Percentiles rank a stretch among this genome's conserved stretches.
Evolutionary conservation across 1,139 yeast species (phyloP).

Genomic region (Schwanniomyces etchellsii): DNA sequence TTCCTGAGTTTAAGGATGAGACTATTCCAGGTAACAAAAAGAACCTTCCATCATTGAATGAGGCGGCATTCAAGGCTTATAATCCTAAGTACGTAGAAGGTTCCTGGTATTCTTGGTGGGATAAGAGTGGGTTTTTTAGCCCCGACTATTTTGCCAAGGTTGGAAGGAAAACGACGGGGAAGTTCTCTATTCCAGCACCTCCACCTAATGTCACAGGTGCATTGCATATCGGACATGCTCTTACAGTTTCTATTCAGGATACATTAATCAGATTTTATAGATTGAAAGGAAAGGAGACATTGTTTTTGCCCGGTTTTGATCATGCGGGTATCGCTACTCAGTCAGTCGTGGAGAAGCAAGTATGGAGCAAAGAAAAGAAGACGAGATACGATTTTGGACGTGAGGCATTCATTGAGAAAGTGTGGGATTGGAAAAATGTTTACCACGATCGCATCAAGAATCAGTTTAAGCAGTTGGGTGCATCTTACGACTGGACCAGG

Average conservation of each 20-base stretch:
- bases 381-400: slow-evolving; percentile 96
- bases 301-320: slow-evolving; percentile 94
- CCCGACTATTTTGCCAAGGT: slow-evolving; percentile 69
- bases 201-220: slow-evolving; percentile 99
- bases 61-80: slow-evolving; percentile 91
- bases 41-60: slow-evolving; percentile 75
- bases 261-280: slow-evolving; percentile 88
- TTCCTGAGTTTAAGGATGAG: slow-evolving; percentile 76
- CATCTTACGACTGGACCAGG: slow-evolving; percentile 93
- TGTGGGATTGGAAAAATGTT: slow-evolving; percentile 98
- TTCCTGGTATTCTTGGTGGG: slow-evolving; percentile 99
- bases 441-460: slow-evolving; percentile 80
- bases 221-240: slow-evolving; percentile 96
- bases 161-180: slow-evolving; percentile 76
- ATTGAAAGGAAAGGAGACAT: slow-evolving; percentile 94
- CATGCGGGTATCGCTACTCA: slow-evolving; percentile 99
- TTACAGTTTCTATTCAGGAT: slow-evolving; percentile 93
- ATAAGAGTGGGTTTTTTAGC: slow-evolving; percentile 75
- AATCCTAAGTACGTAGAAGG: slow-evolving; percentile 90
- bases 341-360: slow-evolving; percentile 94
- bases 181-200: slow-evolving; percentile 90
- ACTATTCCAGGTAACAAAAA: slow-evolving; percentile 92
- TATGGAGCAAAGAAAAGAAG: slow-evolving; percentile 82
- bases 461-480: slow-evolving; percentile 86
- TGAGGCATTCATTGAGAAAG: slow-evolving; percentile 79